Percentiles rank a stretch among this genome's conserved stretches.
phyloP scores from a whole-genome alignment of 805 yeast species.

The Candida taoyuanica region DNA sequence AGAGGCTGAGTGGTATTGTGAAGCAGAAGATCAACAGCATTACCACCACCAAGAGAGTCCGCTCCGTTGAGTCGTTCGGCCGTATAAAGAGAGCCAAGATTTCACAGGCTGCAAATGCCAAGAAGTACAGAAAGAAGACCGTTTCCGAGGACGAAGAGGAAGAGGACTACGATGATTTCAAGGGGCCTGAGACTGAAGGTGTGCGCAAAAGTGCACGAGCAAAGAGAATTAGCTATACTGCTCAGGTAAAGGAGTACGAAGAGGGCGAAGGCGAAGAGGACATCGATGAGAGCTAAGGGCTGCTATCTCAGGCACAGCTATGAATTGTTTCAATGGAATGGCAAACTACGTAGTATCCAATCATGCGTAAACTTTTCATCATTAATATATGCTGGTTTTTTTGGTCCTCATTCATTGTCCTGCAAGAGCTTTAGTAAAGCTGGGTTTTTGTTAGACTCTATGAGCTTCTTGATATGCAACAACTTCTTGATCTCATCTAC shows the following conservation, averaged over 20 bases:
- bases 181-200: conserved; percentile 22
- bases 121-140: conserved; percentile 3
- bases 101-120: conserved; percentile 6
- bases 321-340: too few relatives aligned
- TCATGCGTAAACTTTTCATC: too few relatives aligned
- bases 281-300: too few relatives aligned
- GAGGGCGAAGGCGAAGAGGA: conserved; percentile 20
- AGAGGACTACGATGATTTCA: conserved; percentile 22
- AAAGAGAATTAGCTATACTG: conserved; percentile 34
- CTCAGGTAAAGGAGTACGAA: conserved; percentile 15
- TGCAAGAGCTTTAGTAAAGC: conserved; percentile 55
- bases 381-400: too few relatives aligned
- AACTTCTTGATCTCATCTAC: conserved; percentile 47
- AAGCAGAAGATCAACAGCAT: conserved; percentile 31
- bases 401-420: too few relatives aligned
- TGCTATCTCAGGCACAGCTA: too few relatives aligned
- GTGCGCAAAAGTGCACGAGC: conserved; percentile 41
- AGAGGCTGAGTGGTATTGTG: conserved; percentile 32
- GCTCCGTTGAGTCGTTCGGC: conserved; percentile 2
- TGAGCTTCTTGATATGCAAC: conserved; percentile 50
- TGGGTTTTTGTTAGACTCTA: conserved; percentile 67
- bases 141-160: conserved; percentile 21
- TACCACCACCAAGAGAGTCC: conserved; percentile 16
- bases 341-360: too few relatives aligned
- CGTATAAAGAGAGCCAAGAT: conserved; percentile 18